Evolutionary conservation across 2,329 filamentous ascomycete species (phyloP).

Genomic region (Chaetomium globosum): DNA sequence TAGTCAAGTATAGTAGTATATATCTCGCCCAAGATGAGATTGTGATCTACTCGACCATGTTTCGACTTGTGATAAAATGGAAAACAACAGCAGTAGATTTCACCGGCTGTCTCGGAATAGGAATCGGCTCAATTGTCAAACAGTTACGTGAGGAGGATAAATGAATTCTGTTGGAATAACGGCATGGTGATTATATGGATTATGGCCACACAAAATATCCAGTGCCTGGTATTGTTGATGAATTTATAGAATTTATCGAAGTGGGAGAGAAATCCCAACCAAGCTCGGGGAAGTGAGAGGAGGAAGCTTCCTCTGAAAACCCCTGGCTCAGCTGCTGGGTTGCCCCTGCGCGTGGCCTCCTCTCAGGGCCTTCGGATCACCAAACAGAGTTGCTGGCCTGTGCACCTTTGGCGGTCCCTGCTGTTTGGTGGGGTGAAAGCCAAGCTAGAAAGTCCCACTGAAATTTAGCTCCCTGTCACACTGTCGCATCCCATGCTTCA

Average conservation of each 20-base stretch:
- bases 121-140: background rate
- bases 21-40: conserved; percentile 9
- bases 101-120: background rate
- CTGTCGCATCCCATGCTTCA: background rate
- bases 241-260: background rate
- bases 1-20: background rate
- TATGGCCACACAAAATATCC: background rate
- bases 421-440: background rate
- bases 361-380: background rate
- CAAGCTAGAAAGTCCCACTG: background rate
- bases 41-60: conserved; percentile 17
- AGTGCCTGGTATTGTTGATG: background rate
- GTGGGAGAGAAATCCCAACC: background rate
- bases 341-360: background rate
- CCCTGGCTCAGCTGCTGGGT: background rate
- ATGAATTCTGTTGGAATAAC: background rate
- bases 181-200: background rate
- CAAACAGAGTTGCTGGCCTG: background rate
- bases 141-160: background rate
- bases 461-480: conserved; percentile 13
- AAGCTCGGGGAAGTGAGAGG: no score
- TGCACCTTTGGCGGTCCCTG: background rate
- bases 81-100: background rate
- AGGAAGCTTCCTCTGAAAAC: background rate
- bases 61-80: background rate